A percentile compares a stretch with the other conserved stretches of the same genome.
These are phyloP conservation scores for Turritis glabra DNA, from an alignment of 345 rosid species.

Conservation along the genomic window DNA sequence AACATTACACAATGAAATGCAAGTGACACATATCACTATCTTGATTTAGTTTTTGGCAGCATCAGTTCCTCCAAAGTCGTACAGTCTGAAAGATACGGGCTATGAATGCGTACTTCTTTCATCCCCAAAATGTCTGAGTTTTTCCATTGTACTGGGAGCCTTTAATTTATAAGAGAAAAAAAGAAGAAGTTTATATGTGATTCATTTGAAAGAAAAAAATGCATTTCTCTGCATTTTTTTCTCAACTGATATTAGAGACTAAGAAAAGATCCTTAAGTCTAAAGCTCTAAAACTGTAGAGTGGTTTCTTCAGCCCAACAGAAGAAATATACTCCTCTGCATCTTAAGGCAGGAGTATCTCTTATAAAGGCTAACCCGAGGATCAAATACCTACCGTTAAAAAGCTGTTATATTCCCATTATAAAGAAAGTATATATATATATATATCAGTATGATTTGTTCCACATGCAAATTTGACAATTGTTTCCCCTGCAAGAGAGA, in stretches of 20 bases:
- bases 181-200: not conserved
- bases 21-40: constrained; percentile 75
- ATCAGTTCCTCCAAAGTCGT: constrained; percentile 90
- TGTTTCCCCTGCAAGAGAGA: no score
- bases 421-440: not conserved
- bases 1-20: not conserved
- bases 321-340: constrained; percentile 57
- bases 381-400: constrained; percentile 56
- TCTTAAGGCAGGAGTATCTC: constrained; percentile 66
- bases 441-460: no score
- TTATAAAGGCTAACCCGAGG: constrained; percentile 86
- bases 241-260: not conserved
- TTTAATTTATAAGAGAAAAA: no score
- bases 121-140: constrained; percentile 83
- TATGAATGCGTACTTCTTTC: constrained; percentile 88
- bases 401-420: not conserved
- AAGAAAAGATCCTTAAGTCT: no score
- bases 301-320: constrained; percentile 78
- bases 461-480: no score
- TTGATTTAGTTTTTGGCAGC: constrained; percentile 95
- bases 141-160: constrained; percentile 99
- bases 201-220: constrained; percentile 2
- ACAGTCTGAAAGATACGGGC: constrained; percentile 85
- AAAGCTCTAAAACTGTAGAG: constrained; percentile 66
- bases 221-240: not conserved